Percentiles rank a stretch among this genome's conserved stretches.
Evolutionary conservation across 495 filamentous ascomycete genomes (phyloP).

Genomic region (Astrocystis sublimbata): DNA sequence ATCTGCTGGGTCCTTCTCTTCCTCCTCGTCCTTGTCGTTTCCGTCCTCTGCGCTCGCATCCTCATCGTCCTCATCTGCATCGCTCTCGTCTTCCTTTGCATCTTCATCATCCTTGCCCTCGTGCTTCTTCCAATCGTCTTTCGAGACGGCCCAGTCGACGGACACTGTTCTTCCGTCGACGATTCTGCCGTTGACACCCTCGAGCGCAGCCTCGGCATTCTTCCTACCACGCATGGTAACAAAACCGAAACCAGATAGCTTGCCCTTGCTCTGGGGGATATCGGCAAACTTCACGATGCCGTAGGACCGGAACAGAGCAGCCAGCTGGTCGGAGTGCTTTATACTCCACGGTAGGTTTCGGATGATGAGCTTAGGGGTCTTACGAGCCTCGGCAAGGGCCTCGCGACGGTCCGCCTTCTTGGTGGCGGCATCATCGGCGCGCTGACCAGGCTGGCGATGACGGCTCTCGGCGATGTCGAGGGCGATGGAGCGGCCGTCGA

Average conservation of each 20-base stretch:
- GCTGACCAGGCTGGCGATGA: constrained; percentile 62
- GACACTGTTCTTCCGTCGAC: constrained; percentile 84
- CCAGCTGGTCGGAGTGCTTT: constrained; percentile 77
- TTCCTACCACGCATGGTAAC: constrained; percentile 83
- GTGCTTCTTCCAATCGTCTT: constrained; percentile 73
- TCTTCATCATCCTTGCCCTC: constrained; percentile 30
- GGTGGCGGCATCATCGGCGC: constrained; percentile 37
- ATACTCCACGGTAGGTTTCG: constrained; percentile 97
- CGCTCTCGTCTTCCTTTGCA: constrained; percentile 33
- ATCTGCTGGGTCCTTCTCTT: constrained; percentile 37
- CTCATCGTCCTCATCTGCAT: constrained; percentile 29
- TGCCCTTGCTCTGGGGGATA: constrained; percentile 73
- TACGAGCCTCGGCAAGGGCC: constrained; percentile 53
- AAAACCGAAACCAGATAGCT: constrained; percentile 87
- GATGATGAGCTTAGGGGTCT: constrained; percentile 84
- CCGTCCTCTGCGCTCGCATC: constrained; percentile 28
- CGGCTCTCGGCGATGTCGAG: constrained; percentile 87
- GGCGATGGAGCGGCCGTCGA: constrained; percentile 77
- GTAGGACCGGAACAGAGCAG: constrained; percentile 74
- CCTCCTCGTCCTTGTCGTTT: constrained; percentile 19
- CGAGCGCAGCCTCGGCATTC: constrained; percentile 88
- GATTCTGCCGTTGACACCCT: constrained; percentile 81
- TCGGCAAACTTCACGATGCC: constrained; percentile 85
- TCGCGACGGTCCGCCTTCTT: constrained; percentile 61
- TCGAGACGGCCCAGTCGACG: constrained; percentile 96